Percentiles rank a stretch among this genome's conserved stretches.
These are phyloP conservation scores for Talaromyces marneffei DNA, from an alignment of 2,329 filamentous ascomycete genomes.

Conservation along the genomic window DNA sequence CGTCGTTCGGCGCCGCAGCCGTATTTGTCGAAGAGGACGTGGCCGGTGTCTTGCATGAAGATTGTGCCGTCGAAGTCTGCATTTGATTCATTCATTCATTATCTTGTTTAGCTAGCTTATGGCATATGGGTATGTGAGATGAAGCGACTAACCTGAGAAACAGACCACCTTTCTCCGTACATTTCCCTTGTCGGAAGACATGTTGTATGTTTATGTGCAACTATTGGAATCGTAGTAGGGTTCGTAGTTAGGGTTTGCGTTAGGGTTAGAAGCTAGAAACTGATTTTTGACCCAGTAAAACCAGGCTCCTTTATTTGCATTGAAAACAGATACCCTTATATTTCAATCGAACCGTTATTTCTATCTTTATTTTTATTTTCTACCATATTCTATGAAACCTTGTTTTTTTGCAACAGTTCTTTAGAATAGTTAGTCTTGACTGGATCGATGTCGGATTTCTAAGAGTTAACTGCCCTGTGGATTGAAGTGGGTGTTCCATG, in stretches of 20 bases:
- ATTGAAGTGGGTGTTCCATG: not conserved
- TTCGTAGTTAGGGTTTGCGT: not conserved
- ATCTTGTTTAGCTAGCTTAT: too few relatives aligned
- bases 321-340: not conserved
- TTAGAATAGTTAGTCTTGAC: not conserved
- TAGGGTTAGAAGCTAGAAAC: not conserved
- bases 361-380: not conserved
- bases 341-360: not conserved
- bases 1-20: slow-evolving; percentile 56
- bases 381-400: not conserved
- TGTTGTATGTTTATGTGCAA: not conserved
- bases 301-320: not conserved
- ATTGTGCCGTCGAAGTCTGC: slow-evolving; percentile 70
- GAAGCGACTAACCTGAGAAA: not conserved
- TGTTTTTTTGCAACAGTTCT: not conserved
- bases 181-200: not conserved
- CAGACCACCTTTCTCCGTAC: slow-evolving; percentile 9
- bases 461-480: too few relatives aligned
- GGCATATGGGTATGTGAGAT: not conserved
- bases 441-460: not conserved
- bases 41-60: slow-evolving; percentile 65
- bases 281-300: not conserved
- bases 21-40: slow-evolving; percentile 61
- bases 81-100: too few relatives aligned
- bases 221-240: not conserved